phyloP scores from a whole-genome alignment of 805 yeast species.

The Myxozyma kluyveri region DNA sequence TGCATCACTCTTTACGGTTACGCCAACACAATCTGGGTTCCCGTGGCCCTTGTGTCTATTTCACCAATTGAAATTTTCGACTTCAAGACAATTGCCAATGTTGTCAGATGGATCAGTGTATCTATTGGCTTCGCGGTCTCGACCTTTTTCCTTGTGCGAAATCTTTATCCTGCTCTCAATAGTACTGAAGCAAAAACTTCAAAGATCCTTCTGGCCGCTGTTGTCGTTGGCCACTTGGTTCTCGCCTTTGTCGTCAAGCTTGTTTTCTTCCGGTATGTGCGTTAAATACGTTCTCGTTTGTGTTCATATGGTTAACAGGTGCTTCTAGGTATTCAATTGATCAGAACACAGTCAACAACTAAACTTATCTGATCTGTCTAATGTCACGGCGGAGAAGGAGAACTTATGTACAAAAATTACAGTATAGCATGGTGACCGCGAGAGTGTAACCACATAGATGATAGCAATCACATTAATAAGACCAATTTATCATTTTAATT shows the following conservation, averaged over 20 bases:
- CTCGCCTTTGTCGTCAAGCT: conserved; percentile 65
- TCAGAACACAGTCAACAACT: too few relatives aligned
- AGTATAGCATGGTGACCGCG: too few relatives aligned
- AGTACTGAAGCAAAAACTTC: conserved; percentile 43
- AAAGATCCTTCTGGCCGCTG: conserved; percentile 40
- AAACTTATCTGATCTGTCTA: too few relatives aligned
- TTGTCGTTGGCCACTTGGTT: conserved; percentile 51
- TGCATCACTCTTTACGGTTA: conserved; percentile 79
- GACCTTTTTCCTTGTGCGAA: conserved; percentile 52
- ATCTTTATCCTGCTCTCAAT: conserved; percentile 42
- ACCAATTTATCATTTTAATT: too few relatives aligned
- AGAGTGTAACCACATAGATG: too few relatives aligned
- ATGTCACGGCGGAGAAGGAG: too few relatives aligned
- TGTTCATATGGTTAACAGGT: too few relatives aligned
- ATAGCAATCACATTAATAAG: too few relatives aligned
- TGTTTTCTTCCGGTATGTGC: conserved; percentile 53
- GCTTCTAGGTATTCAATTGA: too few relatives aligned
- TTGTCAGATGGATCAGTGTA: conserved; percentile 64
- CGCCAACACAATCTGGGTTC: conserved; percentile 81
- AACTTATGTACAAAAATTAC: too few relatives aligned
- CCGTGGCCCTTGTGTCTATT: conserved; percentile 51
- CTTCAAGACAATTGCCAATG: conserved; percentile 42
- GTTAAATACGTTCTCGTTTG: too few relatives aligned
- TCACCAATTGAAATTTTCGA: conserved; percentile 37
- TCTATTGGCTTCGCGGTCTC: conserved; percentile 59